These are phyloP conservation scores for Flammula alnicola DNA, from an alignment of 1,284 basidiomycete species.

Conservation along the genomic window DNA sequence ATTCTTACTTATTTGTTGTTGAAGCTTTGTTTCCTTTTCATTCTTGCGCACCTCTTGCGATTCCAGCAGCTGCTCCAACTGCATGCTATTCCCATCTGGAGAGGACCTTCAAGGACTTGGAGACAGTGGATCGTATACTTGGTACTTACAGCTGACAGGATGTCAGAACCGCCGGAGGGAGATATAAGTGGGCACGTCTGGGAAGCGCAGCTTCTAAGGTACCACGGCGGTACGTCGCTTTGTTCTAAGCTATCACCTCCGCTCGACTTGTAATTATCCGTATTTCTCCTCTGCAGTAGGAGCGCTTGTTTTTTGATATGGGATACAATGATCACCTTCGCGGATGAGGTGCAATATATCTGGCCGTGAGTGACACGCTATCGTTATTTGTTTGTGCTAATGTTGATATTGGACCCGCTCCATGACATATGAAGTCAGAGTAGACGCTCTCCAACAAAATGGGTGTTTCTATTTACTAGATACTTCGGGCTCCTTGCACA, in stretches of 20 bases:
- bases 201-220: constrained; percentile 16
- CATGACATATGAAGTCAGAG: constrained; percentile 11
- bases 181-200: constrained; percentile 4
- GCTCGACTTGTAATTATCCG: neutral
- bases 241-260: neutral
- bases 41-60: constrained; percentile 1
- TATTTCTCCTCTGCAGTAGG: constrained; percentile 12
- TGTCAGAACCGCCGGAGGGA: neutral
- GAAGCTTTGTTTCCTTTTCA: too few relatives aligned
- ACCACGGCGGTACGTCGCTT: constrained; percentile 15
- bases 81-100: too few relatives aligned
- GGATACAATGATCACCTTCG: constrained; percentile 22
- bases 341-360: constrained; percentile 22
- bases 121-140: too few relatives aligned
- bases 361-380: constrained; percentile 20
- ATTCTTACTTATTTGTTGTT: too few relatives aligned
- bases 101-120: neutral
- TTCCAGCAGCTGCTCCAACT: neutral
- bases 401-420: neutral
- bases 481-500: constrained; percentile 25
- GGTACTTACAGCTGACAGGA: neutral
- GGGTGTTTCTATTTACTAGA: constrained; percentile 28
- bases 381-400: neutral
- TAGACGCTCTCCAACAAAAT: constrained; percentile 24
- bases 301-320: constrained; percentile 22